Percentiles rank a stretch among this genome's conserved stretches.
Conservation (phyloP, 345 rosid genomes). For the Aquilaria yunnanensis region DNA sequence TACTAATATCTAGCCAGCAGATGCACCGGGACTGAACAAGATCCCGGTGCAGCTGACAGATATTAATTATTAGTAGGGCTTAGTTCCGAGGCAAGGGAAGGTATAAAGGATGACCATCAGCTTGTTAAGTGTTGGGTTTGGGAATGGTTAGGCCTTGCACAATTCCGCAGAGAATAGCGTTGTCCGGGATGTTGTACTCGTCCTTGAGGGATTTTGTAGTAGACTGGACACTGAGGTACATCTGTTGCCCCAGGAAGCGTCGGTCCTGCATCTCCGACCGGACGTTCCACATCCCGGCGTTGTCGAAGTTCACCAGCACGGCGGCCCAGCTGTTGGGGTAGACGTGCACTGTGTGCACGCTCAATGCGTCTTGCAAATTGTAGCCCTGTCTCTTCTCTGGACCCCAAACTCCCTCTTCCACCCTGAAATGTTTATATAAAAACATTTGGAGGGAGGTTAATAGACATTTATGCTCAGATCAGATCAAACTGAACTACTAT, state of each 20-base stretch:
- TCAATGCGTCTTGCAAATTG: slow-evolving; percentile 75
- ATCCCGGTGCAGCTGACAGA: no score
- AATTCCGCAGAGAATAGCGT: slow-evolving; percentile 41
- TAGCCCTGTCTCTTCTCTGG: slow-evolving; percentile 79
- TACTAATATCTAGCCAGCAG: no score
- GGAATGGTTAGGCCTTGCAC: slow-evolving; percentile 47
- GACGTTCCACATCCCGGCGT: slow-evolving; percentile 93
- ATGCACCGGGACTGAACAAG: no score
- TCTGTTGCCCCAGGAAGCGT: slow-evolving; percentile 67
- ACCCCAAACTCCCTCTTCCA: slow-evolving; percentile 79
- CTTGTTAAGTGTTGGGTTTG: slow-evolving; percentile 34
- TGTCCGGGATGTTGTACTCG: slow-evolving; percentile 75
- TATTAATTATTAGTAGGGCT: no score
- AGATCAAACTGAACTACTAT: background rate
- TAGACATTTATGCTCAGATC: no score
- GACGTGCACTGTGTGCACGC: slow-evolving; percentile 78
- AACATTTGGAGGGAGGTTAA: no score
- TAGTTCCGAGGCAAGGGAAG: no score
- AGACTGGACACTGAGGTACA: slow-evolving; percentile 58
- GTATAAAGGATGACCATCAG: no score
- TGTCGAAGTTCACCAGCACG: slow-evolving; percentile 68
- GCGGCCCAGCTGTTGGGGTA: slow-evolving; percentile 93
- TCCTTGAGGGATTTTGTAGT: slow-evolving; percentile 71
- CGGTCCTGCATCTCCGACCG: slow-evolving; percentile 65
- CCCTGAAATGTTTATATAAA: slow-evolving; percentile 16